phyloP scores from a whole-genome alignment of 1,284 basidiomycete species.

The Apiotrichum porosum region DNA sequence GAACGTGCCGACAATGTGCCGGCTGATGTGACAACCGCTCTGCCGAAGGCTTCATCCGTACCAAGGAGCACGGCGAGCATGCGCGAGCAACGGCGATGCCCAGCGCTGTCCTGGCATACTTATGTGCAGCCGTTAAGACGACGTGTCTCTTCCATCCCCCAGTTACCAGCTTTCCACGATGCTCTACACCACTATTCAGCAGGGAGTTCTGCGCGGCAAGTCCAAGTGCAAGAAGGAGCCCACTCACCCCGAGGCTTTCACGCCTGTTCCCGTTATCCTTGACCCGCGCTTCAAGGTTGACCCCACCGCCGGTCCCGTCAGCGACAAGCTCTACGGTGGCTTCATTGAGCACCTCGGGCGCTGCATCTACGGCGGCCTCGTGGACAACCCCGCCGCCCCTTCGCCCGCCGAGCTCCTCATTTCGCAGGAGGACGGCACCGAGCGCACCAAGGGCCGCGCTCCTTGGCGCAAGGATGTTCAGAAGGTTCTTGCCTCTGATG shows the following conservation, averaged over 20 bases:
- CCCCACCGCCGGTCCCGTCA: conserved; percentile 22
- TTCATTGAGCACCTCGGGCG: conserved; percentile 60
- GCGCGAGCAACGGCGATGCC: too few relatives aligned
- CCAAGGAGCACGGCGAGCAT: too few relatives aligned
- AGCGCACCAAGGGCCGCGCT: conserved; percentile 29
- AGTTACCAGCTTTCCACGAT: too few relatives aligned
- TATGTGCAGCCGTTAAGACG: too few relatives aligned
- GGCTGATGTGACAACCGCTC: too few relatives aligned
- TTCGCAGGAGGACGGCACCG: conserved; percentile 30
- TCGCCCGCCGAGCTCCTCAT: conserved; percentile 37
- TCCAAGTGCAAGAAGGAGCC: background rate
- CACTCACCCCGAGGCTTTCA: conserved; percentile 23
- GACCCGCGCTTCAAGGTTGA: conserved; percentile 20
- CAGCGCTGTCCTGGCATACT: too few relatives aligned
- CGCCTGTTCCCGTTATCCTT: conserved; percentile 17
- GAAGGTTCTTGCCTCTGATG: conserved; percentile 53
- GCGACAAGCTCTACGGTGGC: conserved; percentile 54
- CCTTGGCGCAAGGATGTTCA: conserved; percentile 61
- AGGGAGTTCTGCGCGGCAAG: too few relatives aligned
- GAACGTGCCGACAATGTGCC: too few relatives aligned
- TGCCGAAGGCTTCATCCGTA: too few relatives aligned
- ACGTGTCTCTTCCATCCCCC: too few relatives aligned
- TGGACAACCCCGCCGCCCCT: conserved; percentile 52
- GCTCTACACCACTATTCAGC: too few relatives aligned
- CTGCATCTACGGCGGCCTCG: conserved; percentile 61